A percentile compares a stretch with the other conserved stretches of the same genome.
phyloP scores from a whole-genome alignment of 129 eudicot species.

The Cynara cardunculus region DNA sequence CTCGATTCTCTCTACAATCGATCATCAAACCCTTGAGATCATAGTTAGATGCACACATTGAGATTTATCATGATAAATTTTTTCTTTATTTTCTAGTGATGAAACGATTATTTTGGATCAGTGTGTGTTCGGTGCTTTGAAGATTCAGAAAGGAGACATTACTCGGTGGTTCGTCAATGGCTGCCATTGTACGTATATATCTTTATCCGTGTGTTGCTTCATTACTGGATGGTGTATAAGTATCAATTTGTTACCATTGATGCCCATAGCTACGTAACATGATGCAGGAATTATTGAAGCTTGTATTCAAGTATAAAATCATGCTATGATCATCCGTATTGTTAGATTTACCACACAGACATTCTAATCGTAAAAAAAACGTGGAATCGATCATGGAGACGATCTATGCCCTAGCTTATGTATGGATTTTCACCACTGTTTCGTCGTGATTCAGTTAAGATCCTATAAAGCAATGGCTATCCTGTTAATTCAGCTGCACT shows the following conservation, averaged over 20 bases:
- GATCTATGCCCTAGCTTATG: neutral
- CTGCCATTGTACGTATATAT: conserved; percentile 41
- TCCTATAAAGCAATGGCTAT: neutral
- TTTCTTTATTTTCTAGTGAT: conserved; percentile 1
- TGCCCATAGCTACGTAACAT: too few relatives aligned
- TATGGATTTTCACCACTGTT: neutral
- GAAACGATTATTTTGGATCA: neutral
- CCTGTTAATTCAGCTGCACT: neutral
- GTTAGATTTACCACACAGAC: neutral
- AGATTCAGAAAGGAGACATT: conserved; percentile 67
- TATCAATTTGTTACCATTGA: neutral
- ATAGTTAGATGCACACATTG: neutral
- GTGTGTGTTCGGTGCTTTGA: neutral
- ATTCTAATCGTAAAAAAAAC: neutral
- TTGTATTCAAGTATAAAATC: neutral
- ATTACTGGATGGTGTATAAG: neutral
- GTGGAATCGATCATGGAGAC: neutral
- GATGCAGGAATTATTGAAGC: too few relatives aligned
- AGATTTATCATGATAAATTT: neutral
- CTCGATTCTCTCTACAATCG: conserved; percentile 5
- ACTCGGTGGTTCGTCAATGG: conserved; percentile 69
- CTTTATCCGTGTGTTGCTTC: neutral
- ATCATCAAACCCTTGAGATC: conserved; percentile 7
- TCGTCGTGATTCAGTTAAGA: neutral
- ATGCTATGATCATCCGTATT: neutral